These are phyloP conservation scores for Paramecium sexaurelia DNA, from an alignment of 73 alveolate genomes.

Conservation along the genomic window DNA sequence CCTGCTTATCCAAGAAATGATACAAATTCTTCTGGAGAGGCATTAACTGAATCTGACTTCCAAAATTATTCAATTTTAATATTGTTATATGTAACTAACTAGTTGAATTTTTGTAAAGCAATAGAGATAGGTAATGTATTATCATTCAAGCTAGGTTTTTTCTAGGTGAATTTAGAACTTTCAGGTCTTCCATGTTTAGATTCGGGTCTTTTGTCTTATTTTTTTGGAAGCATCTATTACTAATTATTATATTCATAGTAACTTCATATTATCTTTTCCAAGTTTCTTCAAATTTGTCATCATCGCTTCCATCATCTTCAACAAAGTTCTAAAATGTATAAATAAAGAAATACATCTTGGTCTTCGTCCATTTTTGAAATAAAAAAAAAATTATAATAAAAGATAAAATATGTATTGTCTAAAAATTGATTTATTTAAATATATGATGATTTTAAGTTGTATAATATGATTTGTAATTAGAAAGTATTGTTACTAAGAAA, in stretches of 20 bases:
- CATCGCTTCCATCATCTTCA: conserved; percentile 49
- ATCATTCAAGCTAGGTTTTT: background rate
- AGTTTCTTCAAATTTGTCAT: conserved; percentile 27
- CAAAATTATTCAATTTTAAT: conserved; percentile 52
- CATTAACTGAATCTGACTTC: conserved; percentile 46
- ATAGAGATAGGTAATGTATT: background rate
- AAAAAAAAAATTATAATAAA: background rate
- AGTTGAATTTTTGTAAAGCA: conserved; percentile 35
- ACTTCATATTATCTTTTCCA: background rate
- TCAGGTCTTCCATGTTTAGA: conserved; percentile 58
- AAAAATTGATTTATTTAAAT: background rate
- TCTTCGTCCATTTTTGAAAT: conserved; percentile 51
- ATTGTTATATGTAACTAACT: conserved; percentile 28
- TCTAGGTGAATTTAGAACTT: conserved; percentile 10
- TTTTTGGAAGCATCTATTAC: conserved; percentile 11
- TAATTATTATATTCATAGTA: background rate
- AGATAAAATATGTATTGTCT: background rate
- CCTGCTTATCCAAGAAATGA: background rate
- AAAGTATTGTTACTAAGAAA: background rate
- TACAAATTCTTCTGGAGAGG: conserved; percentile 50
- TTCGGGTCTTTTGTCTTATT: conserved; percentile 45
- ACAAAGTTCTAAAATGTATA: background rate
- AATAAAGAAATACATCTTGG: background rate
- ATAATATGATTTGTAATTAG: background rate
- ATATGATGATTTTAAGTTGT: background rate